Evolutionary conservation across 75 land plant genomes (phyloP).

Genomic region (Larix kaempferi): DNA sequence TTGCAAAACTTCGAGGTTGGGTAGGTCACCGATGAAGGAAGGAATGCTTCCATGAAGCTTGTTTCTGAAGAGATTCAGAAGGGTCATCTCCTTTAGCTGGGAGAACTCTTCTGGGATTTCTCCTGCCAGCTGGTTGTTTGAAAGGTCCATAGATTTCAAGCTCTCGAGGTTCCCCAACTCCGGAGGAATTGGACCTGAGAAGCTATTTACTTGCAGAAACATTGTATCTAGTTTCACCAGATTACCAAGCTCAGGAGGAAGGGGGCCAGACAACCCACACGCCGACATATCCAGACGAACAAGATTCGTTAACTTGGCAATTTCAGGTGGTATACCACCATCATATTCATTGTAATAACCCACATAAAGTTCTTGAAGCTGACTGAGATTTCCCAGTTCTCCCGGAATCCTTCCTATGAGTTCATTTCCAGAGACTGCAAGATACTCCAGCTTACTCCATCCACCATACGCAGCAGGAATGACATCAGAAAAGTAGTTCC

Average conservation of each 20-base stretch:
- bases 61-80: constrained; percentile 74
- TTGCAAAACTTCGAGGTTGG: constrained; percentile 63
- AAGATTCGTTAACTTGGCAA: constrained; percentile 50
- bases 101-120: constrained; percentile 61
- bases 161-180: constrained; percentile 58
- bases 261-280: constrained; percentile 41
- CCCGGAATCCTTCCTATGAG: constrained; percentile 18
- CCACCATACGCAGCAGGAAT: constrained; percentile 18
- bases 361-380: constrained; percentile 40
- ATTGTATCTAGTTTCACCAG: constrained; percentile 50
- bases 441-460: constrained; percentile 9
- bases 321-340: constrained; percentile 69
- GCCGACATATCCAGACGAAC: constrained; percentile 44
- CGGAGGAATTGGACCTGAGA: constrained; percentile 63
- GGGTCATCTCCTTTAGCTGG: constrained; percentile 48
- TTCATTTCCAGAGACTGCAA: constrained; percentile 18
- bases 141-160: constrained; percentile 64
- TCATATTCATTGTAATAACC: constrained; percentile 51
- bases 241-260: constrained; percentile 61
- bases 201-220: constrained; percentile 62
- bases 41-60: constrained; percentile 73
- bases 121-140: constrained; percentile 66
- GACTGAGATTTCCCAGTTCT: constrained; percentile 26
- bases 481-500: constrained; percentile 21
- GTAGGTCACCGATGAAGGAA: constrained; percentile 55